These are phyloP conservation scores for Mycena epipterygia DNA, from an alignment of 768 basidiomycete species.

Conservation along the genomic window DNA sequence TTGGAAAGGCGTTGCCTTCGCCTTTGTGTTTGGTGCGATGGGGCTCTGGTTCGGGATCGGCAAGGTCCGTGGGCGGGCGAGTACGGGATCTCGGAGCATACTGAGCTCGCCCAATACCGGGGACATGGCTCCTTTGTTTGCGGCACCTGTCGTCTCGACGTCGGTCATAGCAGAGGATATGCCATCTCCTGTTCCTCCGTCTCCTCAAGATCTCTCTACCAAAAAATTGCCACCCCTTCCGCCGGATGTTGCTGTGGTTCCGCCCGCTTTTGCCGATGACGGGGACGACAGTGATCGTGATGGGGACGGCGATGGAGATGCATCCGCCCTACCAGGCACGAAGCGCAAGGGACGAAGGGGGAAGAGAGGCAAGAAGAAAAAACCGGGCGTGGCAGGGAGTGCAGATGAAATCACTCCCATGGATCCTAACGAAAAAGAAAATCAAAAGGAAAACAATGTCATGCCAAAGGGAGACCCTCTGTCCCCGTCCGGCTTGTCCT, in stretches of 20 bases:
- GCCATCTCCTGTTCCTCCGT: constrained; percentile 1
- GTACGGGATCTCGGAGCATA: not conserved
- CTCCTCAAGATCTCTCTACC: constrained; percentile 15
- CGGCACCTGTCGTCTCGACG: not conserved
- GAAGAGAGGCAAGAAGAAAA: constrained; percentile 69
- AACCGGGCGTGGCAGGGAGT: constrained; percentile 50
- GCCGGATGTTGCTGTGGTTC: constrained; percentile 39
- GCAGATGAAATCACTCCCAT: constrained; percentile 60
- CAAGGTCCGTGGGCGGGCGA: constrained; percentile 32
- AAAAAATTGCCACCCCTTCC: constrained; percentile 30
- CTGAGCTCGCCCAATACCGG: not conserved
- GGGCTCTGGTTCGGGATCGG: constrained; percentile 51
- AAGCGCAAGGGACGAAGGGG: constrained; percentile 64
- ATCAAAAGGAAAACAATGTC: constrained; percentile 44
- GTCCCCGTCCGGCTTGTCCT: constrained; percentile 34
- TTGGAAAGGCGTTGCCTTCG: constrained; percentile 43
- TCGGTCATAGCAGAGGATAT: not conserved
- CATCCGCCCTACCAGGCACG: constrained; percentile 56
- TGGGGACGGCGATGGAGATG: constrained; percentile 52
- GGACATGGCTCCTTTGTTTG: not conserved
- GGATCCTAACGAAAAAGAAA: constrained; percentile 50
- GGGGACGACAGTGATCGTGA: constrained; percentile 75
- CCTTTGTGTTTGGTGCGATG: constrained; percentile 43
- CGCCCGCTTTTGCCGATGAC: constrained; percentile 51
- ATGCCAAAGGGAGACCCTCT: constrained; percentile 36